Conservation (phyloP, 106 monocot genomes). For the Phalaenopsis aphrodite region DNA sequence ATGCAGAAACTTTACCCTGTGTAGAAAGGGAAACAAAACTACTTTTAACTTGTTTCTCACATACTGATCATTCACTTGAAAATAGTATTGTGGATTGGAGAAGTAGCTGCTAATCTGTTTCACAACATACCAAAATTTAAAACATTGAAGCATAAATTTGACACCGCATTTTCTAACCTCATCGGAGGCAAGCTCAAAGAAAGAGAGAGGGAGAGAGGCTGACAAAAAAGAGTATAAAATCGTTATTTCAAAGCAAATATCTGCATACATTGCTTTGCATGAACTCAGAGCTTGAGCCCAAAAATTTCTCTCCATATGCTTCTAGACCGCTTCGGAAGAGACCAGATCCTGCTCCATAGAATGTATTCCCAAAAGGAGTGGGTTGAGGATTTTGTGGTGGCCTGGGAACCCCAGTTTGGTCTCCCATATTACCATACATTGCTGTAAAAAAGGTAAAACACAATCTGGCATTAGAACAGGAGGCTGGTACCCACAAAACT, state of each 20-base stretch:
- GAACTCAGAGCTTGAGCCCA: slow-evolving; percentile 26
- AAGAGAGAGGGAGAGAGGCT: not conserved
- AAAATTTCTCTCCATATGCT: slow-evolving; percentile 24
- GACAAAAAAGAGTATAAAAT: not conserved
- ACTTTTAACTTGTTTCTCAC: slow-evolving; percentile 22
- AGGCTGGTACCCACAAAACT: too few relatives aligned
- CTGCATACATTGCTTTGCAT: slow-evolving; percentile 37
- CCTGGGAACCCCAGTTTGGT: slow-evolving; percentile 21
- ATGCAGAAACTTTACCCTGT: slow-evolving; percentile 18
- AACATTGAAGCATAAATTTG: not conserved
- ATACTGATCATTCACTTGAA: slow-evolving; percentile 26
- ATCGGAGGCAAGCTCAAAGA: not conserved
- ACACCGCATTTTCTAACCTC: not conserved
- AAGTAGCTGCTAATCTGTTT: slow-evolving; percentile 38
- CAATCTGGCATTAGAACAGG: not conserved
- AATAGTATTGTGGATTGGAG: slow-evolving; percentile 35
- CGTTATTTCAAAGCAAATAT: not conserved
- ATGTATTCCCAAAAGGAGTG: slow-evolving; percentile 32
- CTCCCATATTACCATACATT: slow-evolving; percentile 27
- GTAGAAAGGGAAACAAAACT: slow-evolving; percentile 29
- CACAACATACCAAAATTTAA: not conserved
- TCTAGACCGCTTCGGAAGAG: slow-evolving; percentile 30
- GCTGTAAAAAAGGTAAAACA: slow-evolving; percentile 7
- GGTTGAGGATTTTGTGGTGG: slow-evolving; percentile 27
- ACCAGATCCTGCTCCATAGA: slow-evolving; percentile 35